phyloP scores from a whole-genome alignment of 2,329 filamentous ascomycete genomes.

The Hortaea werneckii region DNA sequence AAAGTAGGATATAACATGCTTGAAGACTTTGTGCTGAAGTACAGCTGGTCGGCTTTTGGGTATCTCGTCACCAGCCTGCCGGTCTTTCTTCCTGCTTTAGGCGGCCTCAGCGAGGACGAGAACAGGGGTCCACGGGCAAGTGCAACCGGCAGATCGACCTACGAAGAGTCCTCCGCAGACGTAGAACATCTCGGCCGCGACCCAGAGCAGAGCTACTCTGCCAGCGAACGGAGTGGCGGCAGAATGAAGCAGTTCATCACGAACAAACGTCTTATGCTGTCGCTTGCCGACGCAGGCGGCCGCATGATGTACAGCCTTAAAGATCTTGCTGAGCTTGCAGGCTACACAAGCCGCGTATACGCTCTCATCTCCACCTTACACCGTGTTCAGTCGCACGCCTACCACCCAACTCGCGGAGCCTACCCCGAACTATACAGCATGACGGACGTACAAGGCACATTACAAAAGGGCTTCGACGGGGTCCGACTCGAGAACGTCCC shows the following conservation, averaged over 20 bases:
- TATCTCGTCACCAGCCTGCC: constrained; percentile 89
- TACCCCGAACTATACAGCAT: constrained; percentile 77
- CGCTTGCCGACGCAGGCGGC: constrained; percentile 87
- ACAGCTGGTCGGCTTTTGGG: constrained; percentile 96
- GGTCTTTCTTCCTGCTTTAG: constrained; percentile 90
- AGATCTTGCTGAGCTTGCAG: constrained; percentile 87
- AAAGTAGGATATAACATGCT: constrained; percentile 98
- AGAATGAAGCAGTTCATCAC: constrained; percentile 99
- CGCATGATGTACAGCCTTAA: constrained; percentile 99
- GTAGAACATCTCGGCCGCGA: constrained; percentile 1
- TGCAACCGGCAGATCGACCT: not conserved
- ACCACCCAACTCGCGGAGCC: constrained; percentile 56
- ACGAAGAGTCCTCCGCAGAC: constrained; percentile 3
- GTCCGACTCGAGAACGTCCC: constrained; percentile 89
- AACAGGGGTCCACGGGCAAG: constrained; percentile 39
- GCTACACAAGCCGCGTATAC: constrained; percentile 92
- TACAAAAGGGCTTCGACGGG: constrained; percentile 89
- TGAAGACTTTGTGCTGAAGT: constrained; percentile 95
- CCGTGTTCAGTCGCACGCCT: constrained; percentile 82
- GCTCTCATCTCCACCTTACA: constrained; percentile 91
- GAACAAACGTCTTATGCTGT: constrained; percentile 96
- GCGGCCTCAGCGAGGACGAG: constrained; percentile 52
- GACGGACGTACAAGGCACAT: constrained; percentile 84
- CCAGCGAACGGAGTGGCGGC: constrained; percentile 36
- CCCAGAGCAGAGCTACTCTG: constrained; percentile 7